Conservation (phyloP, 495 filamentous ascomycete genomes). For the Neurospora tetrasperma region DNA sequence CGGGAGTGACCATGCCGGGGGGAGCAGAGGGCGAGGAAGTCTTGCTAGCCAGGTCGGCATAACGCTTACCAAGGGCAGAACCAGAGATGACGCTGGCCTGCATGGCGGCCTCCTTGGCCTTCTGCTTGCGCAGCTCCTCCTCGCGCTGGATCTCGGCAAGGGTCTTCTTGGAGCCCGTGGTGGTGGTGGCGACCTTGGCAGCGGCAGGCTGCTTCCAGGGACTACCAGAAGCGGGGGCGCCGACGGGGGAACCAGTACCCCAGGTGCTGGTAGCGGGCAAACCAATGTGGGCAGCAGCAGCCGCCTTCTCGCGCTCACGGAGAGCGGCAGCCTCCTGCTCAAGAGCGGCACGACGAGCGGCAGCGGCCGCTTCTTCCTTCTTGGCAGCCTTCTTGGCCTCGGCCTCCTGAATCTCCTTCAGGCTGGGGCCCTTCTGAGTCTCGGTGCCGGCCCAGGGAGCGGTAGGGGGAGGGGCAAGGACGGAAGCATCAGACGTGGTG, state of each 20-base stretch:
- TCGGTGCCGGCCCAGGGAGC: conserved; percentile 82
- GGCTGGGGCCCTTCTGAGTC: conserved; percentile 73
- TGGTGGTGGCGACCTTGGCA: conserved; percentile 22
- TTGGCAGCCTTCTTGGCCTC: conserved; percentile 92
- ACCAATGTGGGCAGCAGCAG: conserved; percentile 53
- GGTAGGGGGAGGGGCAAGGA: conserved; percentile 49
- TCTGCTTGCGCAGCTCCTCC: conserved; percentile 83
- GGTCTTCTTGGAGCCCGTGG: conserved; percentile 64
- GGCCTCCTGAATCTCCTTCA: conserved; percentile 94
- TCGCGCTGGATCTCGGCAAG: conserved; percentile 94
- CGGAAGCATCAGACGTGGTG: conserved; percentile 27
- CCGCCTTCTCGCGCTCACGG: conserved; percentile 50
- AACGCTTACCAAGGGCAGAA: conserved; percentile 63
- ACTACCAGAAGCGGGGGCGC: conserved; percentile 43
- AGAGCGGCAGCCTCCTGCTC: conserved; percentile 64
- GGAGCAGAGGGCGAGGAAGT: conserved; percentile 9
- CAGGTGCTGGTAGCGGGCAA: conserved; percentile 85
- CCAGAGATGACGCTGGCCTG: conserved; percentile 38
- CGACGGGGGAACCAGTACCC: conserved; percentile 63
- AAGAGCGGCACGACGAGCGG: conserved; percentile 59
- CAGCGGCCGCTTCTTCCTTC: conserved; percentile 71
- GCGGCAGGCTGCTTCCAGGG: conserved; percentile 50
- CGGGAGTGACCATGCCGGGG: conserved; percentile 6
- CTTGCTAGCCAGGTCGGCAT: conserved; percentile 92
- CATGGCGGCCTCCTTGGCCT: conserved; percentile 44